These are phyloP conservation scores for Erodium maritimum DNA, from an alignment of 345 rosid species.

Conservation along the genomic window DNA sequence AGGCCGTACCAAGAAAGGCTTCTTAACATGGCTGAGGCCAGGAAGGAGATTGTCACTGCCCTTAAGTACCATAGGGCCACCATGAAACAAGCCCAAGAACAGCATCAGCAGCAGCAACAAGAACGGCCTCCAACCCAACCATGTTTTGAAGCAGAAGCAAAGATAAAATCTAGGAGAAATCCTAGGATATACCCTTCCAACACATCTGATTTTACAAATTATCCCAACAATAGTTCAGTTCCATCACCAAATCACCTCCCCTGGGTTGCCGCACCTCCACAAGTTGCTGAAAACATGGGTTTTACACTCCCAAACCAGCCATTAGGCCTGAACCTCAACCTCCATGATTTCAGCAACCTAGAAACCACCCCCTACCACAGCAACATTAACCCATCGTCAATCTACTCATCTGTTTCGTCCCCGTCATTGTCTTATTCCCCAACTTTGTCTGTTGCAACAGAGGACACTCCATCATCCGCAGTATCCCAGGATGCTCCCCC, in stretches of 20 bases:
- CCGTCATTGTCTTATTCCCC: conserved; percentile 13
- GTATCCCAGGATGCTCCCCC: too few species aligned
- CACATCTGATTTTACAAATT: conserved; percentile 18
- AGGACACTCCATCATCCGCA: conserved; percentile 47
- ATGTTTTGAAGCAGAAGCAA: conserved; percentile 28
- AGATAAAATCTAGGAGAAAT: conserved; percentile 38
- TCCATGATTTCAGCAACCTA: conserved; percentile 54
- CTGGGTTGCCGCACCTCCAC: conserved; percentile 31
- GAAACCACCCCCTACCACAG: conserved; percentile 33
- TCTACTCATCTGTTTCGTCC: conserved; percentile 35
- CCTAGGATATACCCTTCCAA: conserved; percentile 35
- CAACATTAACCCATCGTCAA: conserved; percentile 23
- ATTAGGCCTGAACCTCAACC: conserved; percentile 36
- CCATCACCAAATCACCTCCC: conserved; percentile 35
- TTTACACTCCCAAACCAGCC: conserved; percentile 13
- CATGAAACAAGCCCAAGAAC: conserved; percentile 63
- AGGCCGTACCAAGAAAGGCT: conserved; percentile 95
- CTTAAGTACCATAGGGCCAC: conserved; percentile 86
- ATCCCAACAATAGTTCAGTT: conserved; percentile 24
- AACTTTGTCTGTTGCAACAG: conserved; percentile 6
- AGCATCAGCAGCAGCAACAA: conserved; percentile 22
- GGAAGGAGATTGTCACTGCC: conserved; percentile 92
- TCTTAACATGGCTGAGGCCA: conserved; percentile 97
- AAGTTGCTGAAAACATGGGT: conserved; percentile 4
- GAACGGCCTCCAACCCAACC: conserved; percentile 18